Evolutionary conservation across 2,329 filamentous ascomycete genomes (phyloP).

Genomic region (Dryadomyces quercivorus): DNA sequence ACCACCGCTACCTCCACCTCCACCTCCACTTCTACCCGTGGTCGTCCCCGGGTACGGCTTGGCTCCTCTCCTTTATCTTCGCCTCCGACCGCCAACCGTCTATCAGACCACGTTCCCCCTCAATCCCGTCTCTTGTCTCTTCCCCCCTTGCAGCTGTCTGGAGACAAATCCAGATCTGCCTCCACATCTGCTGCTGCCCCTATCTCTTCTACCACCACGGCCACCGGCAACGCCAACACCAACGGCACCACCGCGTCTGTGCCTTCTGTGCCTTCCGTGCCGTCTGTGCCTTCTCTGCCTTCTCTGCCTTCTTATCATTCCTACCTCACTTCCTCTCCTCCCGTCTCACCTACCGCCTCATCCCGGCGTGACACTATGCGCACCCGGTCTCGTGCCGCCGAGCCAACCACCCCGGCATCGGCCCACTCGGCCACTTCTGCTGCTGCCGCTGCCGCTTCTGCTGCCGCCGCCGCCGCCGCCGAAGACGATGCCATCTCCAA

Average conservation of each 20-base stretch:
- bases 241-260: background rate
- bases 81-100: slow-evolving; percentile 12
- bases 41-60: background rate
- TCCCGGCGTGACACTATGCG: slow-evolving; percentile 17
- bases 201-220: background rate
- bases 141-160: background rate
- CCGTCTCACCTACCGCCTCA: slow-evolving; percentile 16
- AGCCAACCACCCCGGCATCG: slow-evolving; percentile 25
- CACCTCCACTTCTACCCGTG: background rate
- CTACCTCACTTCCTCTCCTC: slow-evolving; percentile 19
- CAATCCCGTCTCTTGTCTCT: background rate
- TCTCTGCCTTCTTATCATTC: slow-evolving; percentile 20
- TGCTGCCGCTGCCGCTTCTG: slow-evolving; percentile 17
- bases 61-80: slow-evolving; percentile 11
- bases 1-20: background rate
- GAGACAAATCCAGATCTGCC: background rate
- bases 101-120: background rate
- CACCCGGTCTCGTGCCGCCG: slow-evolving; percentile 32
- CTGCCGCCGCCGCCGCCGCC: slow-evolving; percentile 4
- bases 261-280: too few relatives aligned
- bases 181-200: background rate
- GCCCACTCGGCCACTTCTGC: slow-evolving; percentile 13
- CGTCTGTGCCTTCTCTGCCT: too few relatives aligned
- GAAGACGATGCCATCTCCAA: slow-evolving; percentile 39
- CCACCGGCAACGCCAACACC: background rate